Evolutionary conservation across 148 eudicot genomes (phyloP).

Genomic region (Cornus controversa): DNA sequence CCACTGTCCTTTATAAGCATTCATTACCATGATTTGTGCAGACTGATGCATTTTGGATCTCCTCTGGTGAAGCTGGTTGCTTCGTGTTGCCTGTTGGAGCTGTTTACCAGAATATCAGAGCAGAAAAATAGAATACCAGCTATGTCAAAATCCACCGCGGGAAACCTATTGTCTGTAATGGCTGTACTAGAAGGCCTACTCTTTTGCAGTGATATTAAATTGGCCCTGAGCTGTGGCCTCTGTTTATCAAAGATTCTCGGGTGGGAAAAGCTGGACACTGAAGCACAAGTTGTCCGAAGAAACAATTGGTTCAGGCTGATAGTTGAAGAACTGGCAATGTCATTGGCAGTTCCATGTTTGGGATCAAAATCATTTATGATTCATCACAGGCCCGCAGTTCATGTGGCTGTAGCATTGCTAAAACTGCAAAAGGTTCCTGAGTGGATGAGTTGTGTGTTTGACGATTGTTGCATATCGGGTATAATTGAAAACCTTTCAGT

Average conservation of each 20-base stretch:
- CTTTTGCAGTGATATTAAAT: slow-evolving; percentile 46
- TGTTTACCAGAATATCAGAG: slow-evolving; percentile 54
- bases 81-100: slow-evolving; percentile 72
- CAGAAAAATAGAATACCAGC: slow-evolving; percentile 34
- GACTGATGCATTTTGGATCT: slow-evolving; percentile 75
- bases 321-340: slow-evolving; percentile 82
- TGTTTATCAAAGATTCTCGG: slow-evolving; percentile 65
- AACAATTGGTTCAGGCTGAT: slow-evolving; percentile 74
- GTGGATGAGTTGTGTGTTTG: slow-evolving; percentile 75
- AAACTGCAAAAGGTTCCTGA: slow-evolving; percentile 44
- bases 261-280: slow-evolving; percentile 49
- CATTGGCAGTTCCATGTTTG: slow-evolving; percentile 61
- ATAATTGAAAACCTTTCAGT: slow-evolving; percentile 64
- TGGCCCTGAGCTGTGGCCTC: slow-evolving; percentile 61
- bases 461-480: slow-evolving; percentile 55
- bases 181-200: slow-evolving; percentile 72
- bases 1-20: slow-evolving; percentile 49
- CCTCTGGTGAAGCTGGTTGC: slow-evolving; percentile 57
- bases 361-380: slow-evolving; percentile 53
- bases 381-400: slow-evolving; percentile 67
- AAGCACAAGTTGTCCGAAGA: slow-evolving; percentile 25
- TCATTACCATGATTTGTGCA: slow-evolving; percentile 68
- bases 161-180: slow-evolving; percentile 52
- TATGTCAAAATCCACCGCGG: slow-evolving; percentile 30
- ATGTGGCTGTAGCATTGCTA: slow-evolving; percentile 61